Percentiles rank a stretch among this genome's conserved stretches.
Evolutionary conservation across 169 alveolate genomes (phyloP).

Genomic region (Plasmodium fragile): DNA sequence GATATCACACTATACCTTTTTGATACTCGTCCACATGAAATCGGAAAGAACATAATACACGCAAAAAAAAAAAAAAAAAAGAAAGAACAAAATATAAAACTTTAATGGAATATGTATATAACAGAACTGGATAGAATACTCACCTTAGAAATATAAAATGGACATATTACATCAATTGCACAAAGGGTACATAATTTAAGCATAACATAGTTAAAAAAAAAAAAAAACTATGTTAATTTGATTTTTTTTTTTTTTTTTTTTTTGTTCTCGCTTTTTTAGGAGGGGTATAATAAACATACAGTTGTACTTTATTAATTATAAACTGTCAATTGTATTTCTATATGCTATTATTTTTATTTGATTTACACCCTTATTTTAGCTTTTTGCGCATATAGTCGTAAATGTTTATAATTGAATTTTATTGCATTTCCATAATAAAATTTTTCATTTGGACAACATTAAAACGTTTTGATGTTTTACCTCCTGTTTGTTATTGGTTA

Average conservation of each 20-base stretch:
- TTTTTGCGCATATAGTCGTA: not conserved
- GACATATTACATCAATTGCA: not conserved
- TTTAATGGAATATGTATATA: too few relatives aligned
- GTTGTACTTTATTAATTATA: not conserved
- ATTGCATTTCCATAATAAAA: not conserved
- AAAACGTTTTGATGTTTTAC: too few relatives aligned
- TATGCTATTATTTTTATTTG: not conserved
- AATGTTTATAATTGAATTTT: too few relatives aligned
- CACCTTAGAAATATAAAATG: not conserved
- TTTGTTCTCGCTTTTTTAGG: not conserved
- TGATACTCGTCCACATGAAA: not conserved
- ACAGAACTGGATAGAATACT: not conserved
- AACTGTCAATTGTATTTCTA: not conserved
- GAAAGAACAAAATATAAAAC: too few relatives aligned
- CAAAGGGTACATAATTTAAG: not conserved
- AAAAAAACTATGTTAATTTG: too few relatives aligned
- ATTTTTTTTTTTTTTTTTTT: too few relatives aligned
- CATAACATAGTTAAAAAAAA: not conserved
- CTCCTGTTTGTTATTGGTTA: not conserved
- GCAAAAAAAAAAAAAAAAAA: too few relatives aligned
- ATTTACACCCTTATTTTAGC: not conserved
- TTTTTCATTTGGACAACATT: not conserved
- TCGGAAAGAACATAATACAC: not conserved
- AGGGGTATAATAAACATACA: not conserved
- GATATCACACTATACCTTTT: not conserved